Base-by-base conservation (phyloP, 208 protist species). In the Acanthamoeba triangularis region DNA sequence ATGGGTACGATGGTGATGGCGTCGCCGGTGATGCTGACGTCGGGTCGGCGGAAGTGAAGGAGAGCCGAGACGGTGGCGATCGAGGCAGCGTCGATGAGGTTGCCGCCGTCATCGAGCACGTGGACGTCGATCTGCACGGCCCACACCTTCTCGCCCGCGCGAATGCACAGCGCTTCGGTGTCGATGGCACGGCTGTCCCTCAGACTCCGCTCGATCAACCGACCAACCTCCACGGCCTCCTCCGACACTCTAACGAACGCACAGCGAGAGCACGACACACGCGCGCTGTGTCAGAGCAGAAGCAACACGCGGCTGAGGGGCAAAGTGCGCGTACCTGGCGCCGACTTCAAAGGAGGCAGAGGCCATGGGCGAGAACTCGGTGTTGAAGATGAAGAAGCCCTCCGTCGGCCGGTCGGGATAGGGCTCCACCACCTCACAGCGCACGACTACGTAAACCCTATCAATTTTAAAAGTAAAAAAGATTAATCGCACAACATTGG, bases 51-150 rank as follows among this genome's bases (percentile, higher is more conserved):
- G 96, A 98, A 99, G 96, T 99, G 98, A 84, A 98, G 93, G 20
- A 99, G 97, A 14, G 98, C 98, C 0, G 97, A 96, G 69, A 99
- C 96, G 16, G 98, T 98, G 0, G 99, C 99, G 92, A 99, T 98
- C 69, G 97, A 91, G 23, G 97, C 98, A 80, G 97, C 98, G 96
- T 99, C 99, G 3, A 97, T 95, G 35, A 98, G 59, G 96, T 99
- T 99, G 35, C 99, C 99, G 95, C 98, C 98, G 95, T 99, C 96
- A 96, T 99, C 99, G n/a, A 99, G 61, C 20, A 99, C 95, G 23
- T 98, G 95, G 41, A 99, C 97, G 63, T 99, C 98, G 18, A 98
- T 96, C 23, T 95, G 94, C 13, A 99, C 93, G 59, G 97, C 95
- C 96, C 97, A 98, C 93, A 99, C 99, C 30, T 98, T 98, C 37